phyloP scores from a whole-genome alignment of 2,329 filamentous ascomycete genomes.

The Triangularia setosa region DNA sequence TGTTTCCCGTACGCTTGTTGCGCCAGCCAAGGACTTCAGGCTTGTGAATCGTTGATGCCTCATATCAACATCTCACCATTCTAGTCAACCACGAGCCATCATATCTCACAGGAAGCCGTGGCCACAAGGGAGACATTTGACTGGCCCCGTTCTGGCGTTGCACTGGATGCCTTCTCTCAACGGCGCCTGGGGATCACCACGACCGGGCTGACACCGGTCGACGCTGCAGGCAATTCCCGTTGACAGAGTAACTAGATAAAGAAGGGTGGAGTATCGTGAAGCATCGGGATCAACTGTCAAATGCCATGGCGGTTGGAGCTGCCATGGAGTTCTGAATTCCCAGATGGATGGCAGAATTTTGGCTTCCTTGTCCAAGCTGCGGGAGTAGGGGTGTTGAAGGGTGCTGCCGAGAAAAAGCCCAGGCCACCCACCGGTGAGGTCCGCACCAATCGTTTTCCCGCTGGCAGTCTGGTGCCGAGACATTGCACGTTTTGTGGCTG shows the following conservation, averaged over 20 bases:
- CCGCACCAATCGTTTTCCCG: slow-evolving; percentile 2
- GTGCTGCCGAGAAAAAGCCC: background rate
- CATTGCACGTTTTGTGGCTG: background rate
- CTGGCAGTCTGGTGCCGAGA: background rate
- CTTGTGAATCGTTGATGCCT: background rate
- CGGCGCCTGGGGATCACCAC: background rate
- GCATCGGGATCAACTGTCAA: background rate
- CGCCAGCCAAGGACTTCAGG: background rate
- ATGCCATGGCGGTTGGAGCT: background rate
- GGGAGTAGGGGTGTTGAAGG: background rate
- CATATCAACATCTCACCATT: background rate
- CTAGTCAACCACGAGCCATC: background rate
- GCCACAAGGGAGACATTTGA: background rate
- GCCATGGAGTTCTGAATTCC: slow-evolving; percentile 5
- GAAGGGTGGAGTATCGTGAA: background rate
- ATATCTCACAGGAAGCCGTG: background rate
- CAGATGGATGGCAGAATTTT: background rate
- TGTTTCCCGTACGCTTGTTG: background rate
- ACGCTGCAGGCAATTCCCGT: background rate
- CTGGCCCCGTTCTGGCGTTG: background rate
- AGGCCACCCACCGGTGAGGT: background rate
- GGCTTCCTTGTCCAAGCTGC: background rate
- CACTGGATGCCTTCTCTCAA: background rate
- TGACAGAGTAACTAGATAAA: background rate
- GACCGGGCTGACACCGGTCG: background rate